phyloP scores from a whole-genome alignment of 2,329 filamentous ascomycete species.

The Fusarium mundagurra region DNA sequence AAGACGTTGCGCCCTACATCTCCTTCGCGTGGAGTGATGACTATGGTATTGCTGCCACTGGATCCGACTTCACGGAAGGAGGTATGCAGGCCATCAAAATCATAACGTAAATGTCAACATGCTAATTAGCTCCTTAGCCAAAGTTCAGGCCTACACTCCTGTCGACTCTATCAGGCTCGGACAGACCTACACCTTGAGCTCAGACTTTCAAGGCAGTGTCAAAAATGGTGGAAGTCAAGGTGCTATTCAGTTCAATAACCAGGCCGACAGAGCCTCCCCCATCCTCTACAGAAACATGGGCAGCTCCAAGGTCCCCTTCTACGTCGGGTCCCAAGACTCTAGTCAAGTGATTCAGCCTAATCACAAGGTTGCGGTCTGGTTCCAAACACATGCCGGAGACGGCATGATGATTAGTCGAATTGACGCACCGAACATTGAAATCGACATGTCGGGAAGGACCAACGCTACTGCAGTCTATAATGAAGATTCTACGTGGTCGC shows the following conservation, averaged over 20 bases:
- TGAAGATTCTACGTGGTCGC: background rate
- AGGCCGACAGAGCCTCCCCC: fast-evolving
- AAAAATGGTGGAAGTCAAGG: background rate
- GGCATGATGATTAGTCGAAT: background rate
- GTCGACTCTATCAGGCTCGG: fast-evolving
- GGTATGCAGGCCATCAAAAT: fast-evolving
- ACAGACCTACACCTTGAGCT: background rate
- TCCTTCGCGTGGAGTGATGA: fast-evolving
- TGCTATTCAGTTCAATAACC: background rate
- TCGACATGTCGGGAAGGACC: background rate
- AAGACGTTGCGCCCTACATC: fast-evolving
- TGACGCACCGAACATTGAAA: fast-evolving
- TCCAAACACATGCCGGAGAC: fast-evolving
- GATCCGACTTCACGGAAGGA: fast-evolving
- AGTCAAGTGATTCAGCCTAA: fast-evolving
- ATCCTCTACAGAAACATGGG: background rate
- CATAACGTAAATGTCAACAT: fast-evolving
- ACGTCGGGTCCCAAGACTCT: fast-evolving
- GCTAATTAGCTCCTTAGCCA: too few relatives aligned
- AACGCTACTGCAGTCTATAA: fast-evolving
- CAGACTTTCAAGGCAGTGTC: background rate
- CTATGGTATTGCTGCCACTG: background rate
- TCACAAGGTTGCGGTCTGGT: background rate
- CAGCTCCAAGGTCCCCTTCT: fast-evolving
- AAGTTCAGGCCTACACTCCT: fast-evolving